Evolutionary conservation across 129 eudicot genomes (phyloP), one percentile per base, ranked within the genome.

Genomic region (Silybum marianum): DNA sequence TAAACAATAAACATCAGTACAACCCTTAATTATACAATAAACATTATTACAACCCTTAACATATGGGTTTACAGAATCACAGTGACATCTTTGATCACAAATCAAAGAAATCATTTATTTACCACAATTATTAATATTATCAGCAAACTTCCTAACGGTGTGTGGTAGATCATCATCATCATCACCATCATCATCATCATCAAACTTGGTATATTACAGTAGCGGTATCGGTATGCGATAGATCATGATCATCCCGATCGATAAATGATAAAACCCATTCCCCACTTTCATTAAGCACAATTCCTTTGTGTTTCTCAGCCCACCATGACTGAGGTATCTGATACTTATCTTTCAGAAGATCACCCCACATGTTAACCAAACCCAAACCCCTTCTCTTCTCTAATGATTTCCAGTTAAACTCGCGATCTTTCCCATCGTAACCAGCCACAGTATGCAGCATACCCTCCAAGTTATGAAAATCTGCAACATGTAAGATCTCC

Each of bases 261-360:
- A 39, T 3, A 11, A 0, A 1, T 5, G 51, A 3, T 39, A 71
- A 34, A 71, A 30, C 75, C 75, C 75, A 71, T 9, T 71, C 23
- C 5, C 75, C 75, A 34, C 9, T 40, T 74, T 74, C 78, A 74
- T 74, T 14, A 30, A 71, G 38, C 75, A 71, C 10, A 51, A 71
- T 71, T 16, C 75, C 46, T 34, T 71, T 71, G 75, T 71, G n/a
- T 48, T 71, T 71, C 12, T 32, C 22, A 13, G 42, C 0, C 75
- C 75, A 26, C 44, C 75, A 71, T 34, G 75, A 32, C 75, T 58
- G 66, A 58, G 66, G 66, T 58, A 58, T 58, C 66, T 18, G 9
- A 10, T 58, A 58, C 23, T 58, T 58, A 1, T 58, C 23, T 58
- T 58, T 58, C 66, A 58, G 1, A 58, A 58, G 66, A 58, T 58